Percentiles rank a stretch among this genome's conserved stretches.
These are phyloP conservation scores for Vitellaria paradoxa DNA, from an alignment of 179 eudicot genomes.

Conservation along the genomic window DNA sequence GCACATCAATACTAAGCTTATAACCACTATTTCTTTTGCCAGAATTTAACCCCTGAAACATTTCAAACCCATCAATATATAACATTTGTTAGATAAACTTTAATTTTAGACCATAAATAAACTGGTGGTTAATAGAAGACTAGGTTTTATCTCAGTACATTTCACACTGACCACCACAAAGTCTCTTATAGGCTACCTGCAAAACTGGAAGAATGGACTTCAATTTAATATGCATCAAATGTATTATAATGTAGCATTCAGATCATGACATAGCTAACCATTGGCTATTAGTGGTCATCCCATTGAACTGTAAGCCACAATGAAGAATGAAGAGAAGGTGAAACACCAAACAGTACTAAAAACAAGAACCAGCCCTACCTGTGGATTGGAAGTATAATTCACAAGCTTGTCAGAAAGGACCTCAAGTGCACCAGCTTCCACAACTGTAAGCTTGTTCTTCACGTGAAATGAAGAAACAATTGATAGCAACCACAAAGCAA, in stretches of 20 bases:
- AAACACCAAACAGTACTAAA: constrained; percentile 5
- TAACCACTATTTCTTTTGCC: constrained; percentile 8
- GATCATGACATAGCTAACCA: not conserved
- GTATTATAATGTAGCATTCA: not conserved
- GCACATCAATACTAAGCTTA: not conserved
- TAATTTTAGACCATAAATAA: not conserved
- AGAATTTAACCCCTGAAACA: not conserved
- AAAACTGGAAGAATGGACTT: not conserved
- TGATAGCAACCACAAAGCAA: constrained; percentile 62
- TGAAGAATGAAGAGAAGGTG: not conserved
- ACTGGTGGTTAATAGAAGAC: not conserved
- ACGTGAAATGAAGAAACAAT: constrained; percentile 54
- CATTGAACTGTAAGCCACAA: not conserved
- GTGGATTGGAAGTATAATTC: constrained; percentile 41
- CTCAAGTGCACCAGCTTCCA: constrained; percentile 77
- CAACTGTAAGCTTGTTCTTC: constrained; percentile 42
- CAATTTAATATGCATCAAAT: not conserved
- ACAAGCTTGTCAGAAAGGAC: constrained; percentile 59
- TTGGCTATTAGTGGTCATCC: not conserved
- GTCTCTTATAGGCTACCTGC: not conserved
- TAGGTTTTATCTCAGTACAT: not conserved
- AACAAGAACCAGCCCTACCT: constrained; percentile 36
- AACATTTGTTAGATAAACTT: not conserved
- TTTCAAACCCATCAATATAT: not conserved
- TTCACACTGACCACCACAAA: not conserved